Evolutionary conservation across 768 basidiomycete species (phyloP), one percentile per base, ranked within the genome.

Genomic region (Thelephora aurantiotincta): DNA sequence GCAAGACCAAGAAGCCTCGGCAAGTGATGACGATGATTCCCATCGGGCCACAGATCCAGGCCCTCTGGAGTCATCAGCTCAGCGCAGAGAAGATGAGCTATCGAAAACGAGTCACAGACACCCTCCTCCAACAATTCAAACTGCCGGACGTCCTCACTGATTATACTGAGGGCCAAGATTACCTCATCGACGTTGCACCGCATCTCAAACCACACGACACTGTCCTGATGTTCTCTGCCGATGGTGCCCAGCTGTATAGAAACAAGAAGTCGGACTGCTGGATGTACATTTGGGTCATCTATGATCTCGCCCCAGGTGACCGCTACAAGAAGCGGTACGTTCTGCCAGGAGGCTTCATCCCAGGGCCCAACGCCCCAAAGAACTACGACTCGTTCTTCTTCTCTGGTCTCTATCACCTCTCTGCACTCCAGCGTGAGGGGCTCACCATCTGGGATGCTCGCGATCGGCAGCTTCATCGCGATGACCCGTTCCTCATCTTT

Each of bases 21-120:
- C 54, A 65, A 13, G 55, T 64, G 12, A 65, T 65, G 26, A 48
- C 47, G 5, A 73, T 69, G 0, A 63, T 73, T 19, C 68, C 61
- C 0, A 37, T 72, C 13, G 68, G 69, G 3, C 70, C 68, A 0
- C 69, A 71, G 44, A 47, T 73, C 0, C 71, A 73, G 44, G 68
- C 71, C 0, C 51, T 66, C 1, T 56, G 63, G 13, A 49, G 60
- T 0, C 55, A 48, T 12, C 48, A 35, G 0, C 48, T 52, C 1
- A 50, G 58, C 12, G 60, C 69, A 0, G 20, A 43, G 0, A 48
- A 53, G 0, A 57, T 69, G 56, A 20, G 35, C 0, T 67, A 70
- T 47, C 54, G 61, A 2, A 43, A 6, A 49, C 37, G n/a, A 44
- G 6, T 16, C 37, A 38, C 37, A 20, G n/a, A n/a, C 4, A 38